Evolutionary conservation across 2,329 filamentous ascomycete species (phyloP).

Genomic region (Septoria linicola): DNA sequence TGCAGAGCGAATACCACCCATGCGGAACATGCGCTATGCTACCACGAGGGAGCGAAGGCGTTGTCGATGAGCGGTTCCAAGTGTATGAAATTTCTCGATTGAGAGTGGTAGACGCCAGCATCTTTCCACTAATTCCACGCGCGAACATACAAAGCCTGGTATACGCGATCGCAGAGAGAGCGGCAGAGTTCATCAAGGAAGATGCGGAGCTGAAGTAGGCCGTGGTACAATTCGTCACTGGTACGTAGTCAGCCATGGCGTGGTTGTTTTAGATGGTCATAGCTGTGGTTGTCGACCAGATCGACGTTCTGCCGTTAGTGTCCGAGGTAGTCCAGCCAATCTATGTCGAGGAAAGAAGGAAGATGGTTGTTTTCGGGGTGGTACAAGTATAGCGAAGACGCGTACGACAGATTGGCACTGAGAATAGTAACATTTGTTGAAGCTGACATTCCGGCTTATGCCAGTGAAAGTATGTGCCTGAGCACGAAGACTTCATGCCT

Average conservation of each 20-base stretch:
- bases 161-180: slow-evolving; percentile 29
- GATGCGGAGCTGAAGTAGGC: neutral
- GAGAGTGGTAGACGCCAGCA: slow-evolving; percentile 29
- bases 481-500: neutral
- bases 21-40: slow-evolving; percentile 23
- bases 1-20: slow-evolving; percentile 19
- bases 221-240: neutral
- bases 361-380: neutral
- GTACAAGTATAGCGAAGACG: neutral
- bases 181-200: slow-evolving; percentile 18
- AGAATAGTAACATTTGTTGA: neutral
- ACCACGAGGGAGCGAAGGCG: slow-evolving; percentile 20
- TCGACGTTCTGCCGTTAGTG: slow-evolving; percentile 13
- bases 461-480: neutral
- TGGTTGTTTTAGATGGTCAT: slow-evolving; percentile 12
- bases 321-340: slow-evolving; percentile 9
- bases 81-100: slow-evolving; percentile 24
- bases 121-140: slow-evolving; percentile 23
- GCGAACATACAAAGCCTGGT: slow-evolving; percentile 26
- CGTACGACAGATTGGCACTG: neutral
- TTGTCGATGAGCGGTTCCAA: slow-evolving; percentile 25
- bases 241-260: slow-evolving; percentile 1
- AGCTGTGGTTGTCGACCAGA: slow-evolving; percentile 11
- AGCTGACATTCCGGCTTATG: no score
- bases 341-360: neutral